Base-by-base conservation (phyloP, 352 stramenopile genomes). In the Saprolegnia parasitica region DNA sequence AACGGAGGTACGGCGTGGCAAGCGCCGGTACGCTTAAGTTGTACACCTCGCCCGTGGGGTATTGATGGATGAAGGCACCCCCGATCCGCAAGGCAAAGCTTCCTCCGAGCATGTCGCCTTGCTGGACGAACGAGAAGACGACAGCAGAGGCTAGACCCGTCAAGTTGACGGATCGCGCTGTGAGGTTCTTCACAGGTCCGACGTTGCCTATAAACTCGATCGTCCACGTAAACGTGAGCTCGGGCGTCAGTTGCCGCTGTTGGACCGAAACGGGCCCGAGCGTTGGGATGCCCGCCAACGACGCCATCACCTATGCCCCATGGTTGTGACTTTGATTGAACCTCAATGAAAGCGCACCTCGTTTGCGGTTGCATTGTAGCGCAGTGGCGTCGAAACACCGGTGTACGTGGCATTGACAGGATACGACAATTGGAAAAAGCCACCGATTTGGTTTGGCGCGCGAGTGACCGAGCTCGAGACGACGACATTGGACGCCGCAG, bases 121-220 rank as follows among this genome's bases (percentile, higher is more conserved):
- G 75, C 0, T 76, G 76, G 0, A 90, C 58, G 2, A 78, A 81
- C 2, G 37, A 68, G 2, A 76, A 71, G 1, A 71, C 72, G 5
- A 89, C 65, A 0, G 61, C 76, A 4, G 81, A 80, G 0, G 60
- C 72, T 6, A 71, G 70, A 4, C 81, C 83, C 0, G 83, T 88
- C 11, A 93, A 54, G n/a, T 89, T 89, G 8, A 87, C 4, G 9
- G 78, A 79, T 20, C 60, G 68, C 20, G 72, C 72, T 3, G 66
- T 66, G 62, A 93, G 73, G 32, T 66, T 71, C 0, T 55, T 47
- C 15, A 93, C 49, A 37, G 86, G 77, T 1, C 83, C 84, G 60
- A 89, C 81, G 73, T 91, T 93, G 21, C 74, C 67, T 0, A 73
- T 26, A 52, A 93, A 93, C 29, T 79, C 80, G 10, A 93, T 70